A percentile compares a stretch with the other conserved stretches of the same genome.
phyloP scores from a whole-genome alignment of 371 early-diverging fungal genomes.

The Syncephalastrum contaminatum region DNA sequence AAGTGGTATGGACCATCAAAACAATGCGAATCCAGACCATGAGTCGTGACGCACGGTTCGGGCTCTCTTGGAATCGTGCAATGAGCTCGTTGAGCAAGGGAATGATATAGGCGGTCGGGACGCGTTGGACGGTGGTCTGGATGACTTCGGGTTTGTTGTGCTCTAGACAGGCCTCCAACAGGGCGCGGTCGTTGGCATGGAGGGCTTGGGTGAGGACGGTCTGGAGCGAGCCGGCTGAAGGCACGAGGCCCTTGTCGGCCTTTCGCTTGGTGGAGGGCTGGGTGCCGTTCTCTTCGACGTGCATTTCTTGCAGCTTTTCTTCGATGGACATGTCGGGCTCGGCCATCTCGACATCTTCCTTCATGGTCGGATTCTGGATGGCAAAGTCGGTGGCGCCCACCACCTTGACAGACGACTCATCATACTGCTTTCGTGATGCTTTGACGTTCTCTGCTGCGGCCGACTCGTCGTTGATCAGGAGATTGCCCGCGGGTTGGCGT shows the following conservation, averaged over 20 bases:
- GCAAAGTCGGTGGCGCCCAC: constrained; percentile 43
- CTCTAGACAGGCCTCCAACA: constrained; percentile 68
- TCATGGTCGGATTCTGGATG: constrained; percentile 32
- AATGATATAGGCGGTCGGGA: constrained; percentile 73
- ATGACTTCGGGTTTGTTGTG: constrained; percentile 65
- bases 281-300: constrained; percentile 21
- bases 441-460: constrained; percentile 52
- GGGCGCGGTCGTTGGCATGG: constrained; percentile 65
- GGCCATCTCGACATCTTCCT: constrained; percentile 11
- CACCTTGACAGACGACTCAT: constrained; percentile 46
- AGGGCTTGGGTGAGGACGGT: constrained; percentile 77
- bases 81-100: constrained; percentile 70
- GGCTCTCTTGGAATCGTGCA: constrained; percentile 64
- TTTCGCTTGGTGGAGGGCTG: constrained; percentile 13
- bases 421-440: constrained; percentile 49
- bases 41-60: constrained; percentile 60
- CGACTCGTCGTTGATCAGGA: constrained; percentile 52
- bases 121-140: constrained; percentile 63
- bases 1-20: constrained; percentile 67
- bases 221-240: constrained; percentile 65
- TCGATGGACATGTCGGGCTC: constrained; percentile 7
- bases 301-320: constrained; percentile 18
- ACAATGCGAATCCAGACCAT: constrained; percentile 78
- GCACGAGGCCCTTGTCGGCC: constrained; percentile 23
- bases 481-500: constrained; percentile 55